Evolutionary conservation across 2,329 filamentous ascomycete species (phyloP), one percentile per base, ranked within the genome.

Genomic region (Gliomastix tumulicola): DNA sequence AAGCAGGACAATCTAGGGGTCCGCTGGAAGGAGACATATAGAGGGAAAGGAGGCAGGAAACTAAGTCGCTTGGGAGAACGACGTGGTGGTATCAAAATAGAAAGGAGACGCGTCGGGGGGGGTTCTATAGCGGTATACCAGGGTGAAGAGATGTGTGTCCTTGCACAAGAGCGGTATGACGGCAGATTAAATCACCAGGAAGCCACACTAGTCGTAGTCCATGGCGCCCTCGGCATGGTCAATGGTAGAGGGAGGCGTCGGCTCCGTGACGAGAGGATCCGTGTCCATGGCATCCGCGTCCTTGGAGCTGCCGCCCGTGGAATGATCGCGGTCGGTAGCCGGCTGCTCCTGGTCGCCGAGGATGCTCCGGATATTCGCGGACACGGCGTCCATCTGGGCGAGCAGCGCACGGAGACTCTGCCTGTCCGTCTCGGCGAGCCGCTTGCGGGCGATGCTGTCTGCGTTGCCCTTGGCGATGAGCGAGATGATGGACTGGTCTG

Each of bases 401-500:
- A 73, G 60, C 51, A 74, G 66, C 23, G 65, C 63, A 30, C 66
- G 61, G 15, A 78, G 62, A 35, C 67, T 59, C 23, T 57, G 48
- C 40, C 58, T 59, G 45, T 76, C 71, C 18, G 55, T 51, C 4
- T 56, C 49, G 13, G 54, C 56, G 16, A 77, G 52, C n/a, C 56
- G 48, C 16, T 61, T 56, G 18, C 43, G 43, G 12, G 59, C 55
- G 21, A 76, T 54, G 36, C 65, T 67, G 28, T 60, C 49, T 2
- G 66, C 56, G 45, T 66, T 66, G 34, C 60, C 62, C 30, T 61
- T 64, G n/a, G 69, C 64, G 51, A 76, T 72, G 36, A 75, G 46
- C 8, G 65, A 53, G 18, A 76, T 45, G n/a, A 70, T 49, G 20
- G 48, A 51, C 3, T 65, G 57, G 36, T 68, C 65, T 17, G 70